Evolutionary conservation across 75 land plant species (phyloP), one percentile per base, ranked within the genome.

Genomic region (Pseudotsuga menziesii): DNA sequence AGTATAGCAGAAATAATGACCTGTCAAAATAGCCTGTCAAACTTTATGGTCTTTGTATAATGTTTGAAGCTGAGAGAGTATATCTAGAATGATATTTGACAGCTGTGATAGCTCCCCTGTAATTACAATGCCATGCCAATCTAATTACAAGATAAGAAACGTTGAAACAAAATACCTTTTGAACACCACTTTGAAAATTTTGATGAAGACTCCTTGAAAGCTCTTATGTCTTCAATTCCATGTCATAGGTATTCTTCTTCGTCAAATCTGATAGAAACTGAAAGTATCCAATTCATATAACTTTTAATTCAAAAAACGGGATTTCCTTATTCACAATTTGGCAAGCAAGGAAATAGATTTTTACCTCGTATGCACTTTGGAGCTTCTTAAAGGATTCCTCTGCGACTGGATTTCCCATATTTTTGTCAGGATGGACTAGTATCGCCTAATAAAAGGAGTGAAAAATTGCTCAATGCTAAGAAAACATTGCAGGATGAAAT

Each of bases 381-480:
- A 97, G 87, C 63, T 90, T 90, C 80, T 97, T 92, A 82, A 97
- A 97, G n/a, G 99, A 88, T 75, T 97, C 99, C 80, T 89, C 91
- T 54, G 98, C 99, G 67, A 87, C 78, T 57, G 88, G 80, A 82
- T 87, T 97, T 80, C 99, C 99, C 85, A 91, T 88, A 72, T 97
- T 97, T 79, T 97, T 97, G 81, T 97, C 98, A 73, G 98, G 99
- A 81, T 97, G 99, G 5, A 97, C 95, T 66, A 94, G 87, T 89
- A 97, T 82, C 63, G 93, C 99, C 99, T 97, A 79, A 60, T 66
- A 29, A 72, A 73, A 57, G 20, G 54, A 25, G 72, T 69, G 52
- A 1, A 69, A 11, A 13, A 69, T n/a, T n/a, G 3, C 11, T 69
- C 13, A 69, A 39, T 41, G 35, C 52, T 41, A 20, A n/a, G 14